These are phyloP conservation scores for Wolfiporia cocos DNA, from an alignment of 1,284 basidiomycete genomes.

Conservation along the genomic window DNA sequence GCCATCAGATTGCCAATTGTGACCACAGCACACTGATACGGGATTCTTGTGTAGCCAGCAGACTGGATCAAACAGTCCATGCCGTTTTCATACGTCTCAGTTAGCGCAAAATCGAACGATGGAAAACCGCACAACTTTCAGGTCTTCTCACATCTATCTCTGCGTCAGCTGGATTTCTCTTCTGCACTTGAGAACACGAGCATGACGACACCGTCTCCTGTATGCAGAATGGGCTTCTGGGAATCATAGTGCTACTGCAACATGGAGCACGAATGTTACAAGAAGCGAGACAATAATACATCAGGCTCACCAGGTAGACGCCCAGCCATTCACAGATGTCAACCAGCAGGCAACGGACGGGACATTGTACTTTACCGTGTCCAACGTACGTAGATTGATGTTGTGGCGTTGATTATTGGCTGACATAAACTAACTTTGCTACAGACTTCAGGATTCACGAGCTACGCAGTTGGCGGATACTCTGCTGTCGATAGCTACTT, in stretches of 20 bases:
- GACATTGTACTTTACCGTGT: conserved; percentile 15
- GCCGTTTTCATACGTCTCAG: conserved; percentile 4
- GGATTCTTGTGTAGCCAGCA: not conserved
- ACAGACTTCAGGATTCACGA: not conserved
- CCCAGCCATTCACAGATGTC: conserved; percentile 10
- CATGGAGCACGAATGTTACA: conserved; percentile 9
- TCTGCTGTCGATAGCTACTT: no score
- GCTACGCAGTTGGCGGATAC: no score
- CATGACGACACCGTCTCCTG: conserved; percentile 12
- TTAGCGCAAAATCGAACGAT: conserved; percentile 1
- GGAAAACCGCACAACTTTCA: conserved; percentile 2
- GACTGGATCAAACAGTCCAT: conserved; percentile 5
- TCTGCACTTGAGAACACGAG: not conserved
- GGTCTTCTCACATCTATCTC: conserved; percentile 9
- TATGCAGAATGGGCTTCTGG: conserved; percentile 14
- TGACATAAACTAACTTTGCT: not conserved
- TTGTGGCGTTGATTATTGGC: not conserved
- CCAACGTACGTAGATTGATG: conserved; percentile 8
- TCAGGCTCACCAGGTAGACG: conserved; percentile 11
- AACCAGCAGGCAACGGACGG: conserved; percentile 16
- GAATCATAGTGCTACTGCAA: conserved; percentile 6
- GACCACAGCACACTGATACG: not conserved
- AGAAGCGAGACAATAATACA: conserved; percentile 12
- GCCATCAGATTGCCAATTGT: not conserved
- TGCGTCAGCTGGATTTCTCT: conserved; percentile 8